Evolutionary conservation across 495 filamentous ascomycete genomes (phyloP).

Genomic region (Penicillium lagena): DNA sequence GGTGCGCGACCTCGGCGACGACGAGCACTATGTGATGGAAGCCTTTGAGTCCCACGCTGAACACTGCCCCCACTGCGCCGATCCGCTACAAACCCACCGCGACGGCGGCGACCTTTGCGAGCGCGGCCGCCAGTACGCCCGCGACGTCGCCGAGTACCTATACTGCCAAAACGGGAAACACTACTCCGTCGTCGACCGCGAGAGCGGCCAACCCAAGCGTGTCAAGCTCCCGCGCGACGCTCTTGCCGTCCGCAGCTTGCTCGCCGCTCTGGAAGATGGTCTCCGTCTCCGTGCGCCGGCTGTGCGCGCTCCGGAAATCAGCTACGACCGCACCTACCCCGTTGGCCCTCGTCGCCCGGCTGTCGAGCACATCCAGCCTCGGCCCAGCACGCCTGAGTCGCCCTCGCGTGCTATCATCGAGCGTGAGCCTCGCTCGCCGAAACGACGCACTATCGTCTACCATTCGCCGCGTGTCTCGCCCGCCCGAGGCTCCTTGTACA

Average conservation of each 20-base stretch:
- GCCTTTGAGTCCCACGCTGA: slow-evolving; percentile 13
- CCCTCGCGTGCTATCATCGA: slow-evolving; percentile 29
- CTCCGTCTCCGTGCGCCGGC: slow-evolving; percentile 24
- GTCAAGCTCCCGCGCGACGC: slow-evolving; percentile 43
- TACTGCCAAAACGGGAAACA: slow-evolving; percentile 41
- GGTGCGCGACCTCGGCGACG: slow-evolving; percentile 36
- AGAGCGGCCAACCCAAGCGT: slow-evolving; percentile 33
- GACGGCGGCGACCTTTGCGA: slow-evolving; percentile 38
- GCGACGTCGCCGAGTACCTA: slow-evolving; percentile 43
- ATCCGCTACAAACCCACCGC: slow-evolving; percentile 28
- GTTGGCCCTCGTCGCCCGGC: slow-evolving; percentile 25
- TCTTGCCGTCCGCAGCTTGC: slow-evolving; percentile 30
- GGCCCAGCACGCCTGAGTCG: slow-evolving; percentile 8
- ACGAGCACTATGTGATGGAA: slow-evolving; percentile 26
- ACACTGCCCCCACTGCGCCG: slow-evolving; percentile 35
- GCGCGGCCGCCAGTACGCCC: slow-evolving; percentile 39
- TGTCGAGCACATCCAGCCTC: slow-evolving; percentile 11
- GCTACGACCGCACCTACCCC: slow-evolving; percentile 38
- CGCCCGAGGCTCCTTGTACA: slow-evolving; percentile 38
- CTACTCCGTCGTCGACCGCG: slow-evolving; percentile 42
- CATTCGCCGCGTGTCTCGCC: slow-evolving; percentile 24
- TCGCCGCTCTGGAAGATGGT: slow-evolving; percentile 43
- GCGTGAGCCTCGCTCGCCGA: slow-evolving; percentile 22
- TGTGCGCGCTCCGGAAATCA: slow-evolving; percentile 19
- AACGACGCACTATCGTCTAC: slow-evolving; percentile 32